Conservation (phyloP, 805 yeast genomes). For the Vanderwaltozyma tropicalis region DNA sequence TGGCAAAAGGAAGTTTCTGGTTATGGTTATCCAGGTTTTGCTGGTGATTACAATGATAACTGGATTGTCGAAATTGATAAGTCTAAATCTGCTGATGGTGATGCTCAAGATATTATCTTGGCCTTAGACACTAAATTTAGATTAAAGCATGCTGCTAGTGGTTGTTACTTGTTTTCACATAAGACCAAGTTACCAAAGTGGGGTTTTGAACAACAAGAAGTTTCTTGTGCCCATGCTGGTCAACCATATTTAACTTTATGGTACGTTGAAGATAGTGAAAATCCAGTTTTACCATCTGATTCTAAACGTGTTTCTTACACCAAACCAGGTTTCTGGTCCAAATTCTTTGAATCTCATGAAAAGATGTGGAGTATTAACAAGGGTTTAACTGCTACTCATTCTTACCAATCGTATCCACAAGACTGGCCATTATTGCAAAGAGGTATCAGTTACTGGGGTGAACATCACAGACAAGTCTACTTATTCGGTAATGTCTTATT, state of each 20-base stretch:
- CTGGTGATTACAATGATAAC: conserved; percentile 79
- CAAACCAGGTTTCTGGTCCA: conserved; percentile 42
- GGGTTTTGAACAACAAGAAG: conserved; percentile 81
- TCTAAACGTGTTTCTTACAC: conserved; percentile 47
- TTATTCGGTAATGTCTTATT: conserved; percentile 65
- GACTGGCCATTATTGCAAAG: conserved; percentile 67
- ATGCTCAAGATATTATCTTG: conserved; percentile 44
- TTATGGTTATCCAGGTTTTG: conserved; percentile 69
- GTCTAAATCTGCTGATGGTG: conserved; percentile 38
- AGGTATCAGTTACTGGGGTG: conserved; percentile 71
- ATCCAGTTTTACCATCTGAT: conserved; percentile 34
- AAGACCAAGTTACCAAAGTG: conserved; percentile 64
- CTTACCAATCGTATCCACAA: conserved; percentile 58
- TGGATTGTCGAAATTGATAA: conserved; percentile 66
- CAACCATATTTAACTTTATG: conserved; percentile 49
- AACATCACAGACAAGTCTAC: conserved; percentile 48
- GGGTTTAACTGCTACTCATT: conserved; percentile 56
- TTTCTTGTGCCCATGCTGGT: conserved; percentile 69
- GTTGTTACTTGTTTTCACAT: conserved; percentile 65
- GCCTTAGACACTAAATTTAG: conserved; percentile 66
- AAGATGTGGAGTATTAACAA: conserved; percentile 67
- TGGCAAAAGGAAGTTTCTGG: conserved; percentile 80
- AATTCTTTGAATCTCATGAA: conserved; percentile 53
- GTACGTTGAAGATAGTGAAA: conserved; percentile 65
- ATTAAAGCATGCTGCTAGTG: conserved; percentile 71